A percentile compares a stretch with the other conserved stretches of the same genome.
Conservation (phyloP, 306 rosid genomes). For the Sechiopsis laciniata region DNA sequence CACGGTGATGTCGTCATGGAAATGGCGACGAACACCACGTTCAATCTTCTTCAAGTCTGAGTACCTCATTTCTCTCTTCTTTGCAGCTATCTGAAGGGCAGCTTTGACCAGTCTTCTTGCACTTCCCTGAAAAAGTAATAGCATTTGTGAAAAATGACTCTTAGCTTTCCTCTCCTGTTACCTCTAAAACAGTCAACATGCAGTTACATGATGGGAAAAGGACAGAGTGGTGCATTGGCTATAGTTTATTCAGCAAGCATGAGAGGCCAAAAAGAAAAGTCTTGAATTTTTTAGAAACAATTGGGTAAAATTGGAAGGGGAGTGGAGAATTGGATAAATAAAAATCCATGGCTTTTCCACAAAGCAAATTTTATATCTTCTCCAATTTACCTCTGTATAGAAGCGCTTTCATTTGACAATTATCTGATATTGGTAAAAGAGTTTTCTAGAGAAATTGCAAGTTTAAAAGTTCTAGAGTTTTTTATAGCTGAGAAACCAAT, state of each 20-base stretch:
- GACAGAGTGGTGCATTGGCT: background rate
- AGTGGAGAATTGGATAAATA: background rate
- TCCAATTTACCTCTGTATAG: background rate
- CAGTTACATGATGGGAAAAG: background rate
- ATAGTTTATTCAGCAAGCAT: constrained; percentile 8
- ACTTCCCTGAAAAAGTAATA: constrained; percentile 72
- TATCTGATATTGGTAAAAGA: background rate
- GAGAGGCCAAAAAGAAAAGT: background rate
- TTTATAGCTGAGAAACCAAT: too few relatives aligned
- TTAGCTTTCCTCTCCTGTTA: background rate
- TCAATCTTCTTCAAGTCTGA: constrained; percentile 93
- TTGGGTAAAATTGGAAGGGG: background rate
- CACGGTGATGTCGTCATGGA: constrained; percentile 97
- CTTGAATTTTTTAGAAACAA: background rate
- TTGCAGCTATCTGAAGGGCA: constrained; percentile 83
- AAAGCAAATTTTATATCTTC: background rate
- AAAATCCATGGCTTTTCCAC: background rate
- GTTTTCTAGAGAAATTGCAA: background rate
- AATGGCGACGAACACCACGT: constrained; percentile 95
- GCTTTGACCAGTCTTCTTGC: constrained; percentile 80
- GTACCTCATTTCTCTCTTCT: constrained; percentile 99
- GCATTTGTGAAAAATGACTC: background rate
- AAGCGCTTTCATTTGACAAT: background rate
- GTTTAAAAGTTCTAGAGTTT: background rate
- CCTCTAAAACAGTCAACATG: constrained; percentile 17